Base-by-base conservation (phyloP, 148 eudicot genomes). In the Simmondsia chinensis region DNA sequence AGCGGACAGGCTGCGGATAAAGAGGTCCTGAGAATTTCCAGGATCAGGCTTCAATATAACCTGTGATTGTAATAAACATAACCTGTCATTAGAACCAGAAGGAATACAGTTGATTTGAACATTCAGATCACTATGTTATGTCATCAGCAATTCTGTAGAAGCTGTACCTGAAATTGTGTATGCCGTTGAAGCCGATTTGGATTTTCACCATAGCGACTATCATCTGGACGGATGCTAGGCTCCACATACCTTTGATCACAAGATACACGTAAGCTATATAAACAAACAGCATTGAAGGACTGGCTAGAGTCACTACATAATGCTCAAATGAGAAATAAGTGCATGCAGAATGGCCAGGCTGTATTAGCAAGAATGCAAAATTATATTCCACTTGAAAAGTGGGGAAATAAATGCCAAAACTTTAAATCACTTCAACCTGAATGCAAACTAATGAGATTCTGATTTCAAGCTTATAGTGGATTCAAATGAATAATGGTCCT, bases 101-200 rank as follows among this genome's bases (percentile, higher is more conserved):
- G 34, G 17, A 26, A 9, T 29, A 52, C 42, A 40, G 22, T 33
- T 8, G n/a, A 15, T 7, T 13, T 11, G 4, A 9, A 39, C n/a
- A n/a, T n/a, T 4, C 20, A 42, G 24, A 5, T 15, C 35, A 49
- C n/a, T 20, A n/a, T 23, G 40, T 44, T 35, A 15, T 16, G 23
- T 43, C n/a, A 24, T 34, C 9, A 20, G 39, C 16, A 36, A 22
- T 39, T 19, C 25, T 35, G 25, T 28, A 39, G 29, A 33, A 63
- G 43, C 33, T 37, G 9, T 43, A 91, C 97, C 97, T 91, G 99
- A 70, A 91, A 91, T 56, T 91, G 99, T 39, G 99, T 91, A 63
- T 91, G 99, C 13, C 99, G 87, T 70, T 91, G 99, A 74, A 91
- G 99, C 60, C 99, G 80, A 65, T 91, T 91, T 46, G 99, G 99